phyloP scores from a whole-genome alignment of 2,329 filamentous ascomycete genomes.

The Venturia aucupariae region DNA sequence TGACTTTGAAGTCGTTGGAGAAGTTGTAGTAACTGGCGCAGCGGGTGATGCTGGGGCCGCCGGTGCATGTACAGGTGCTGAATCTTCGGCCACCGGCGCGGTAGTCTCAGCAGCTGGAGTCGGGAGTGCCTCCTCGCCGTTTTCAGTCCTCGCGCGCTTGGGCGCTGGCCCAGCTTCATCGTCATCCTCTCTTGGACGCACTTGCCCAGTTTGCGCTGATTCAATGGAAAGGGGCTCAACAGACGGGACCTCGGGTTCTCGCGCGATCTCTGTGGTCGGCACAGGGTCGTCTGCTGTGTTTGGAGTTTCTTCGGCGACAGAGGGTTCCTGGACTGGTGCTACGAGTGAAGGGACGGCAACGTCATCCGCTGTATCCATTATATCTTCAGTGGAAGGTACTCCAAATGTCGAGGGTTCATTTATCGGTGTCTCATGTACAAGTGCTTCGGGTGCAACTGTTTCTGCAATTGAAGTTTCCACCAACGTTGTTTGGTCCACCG shows the following conservation, averaged over 20 bases:
- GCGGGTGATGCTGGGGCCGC: conserved; percentile 5
- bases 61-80: conserved; percentile 10
- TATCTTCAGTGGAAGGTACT: neutral
- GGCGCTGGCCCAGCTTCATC: conserved; percentile 55
- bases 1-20: neutral
- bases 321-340: neutral
- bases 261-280: neutral
- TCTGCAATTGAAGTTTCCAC: neutral
- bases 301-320: neutral
- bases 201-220: conserved; percentile 1
- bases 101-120: conserved; percentile 27
- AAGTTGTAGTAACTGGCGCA: conserved; percentile 11
- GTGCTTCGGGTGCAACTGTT: neutral
- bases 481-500: neutral
- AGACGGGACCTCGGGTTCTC: neutral
- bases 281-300: neutral
- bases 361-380: conserved; percentile 11
- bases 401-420: neutral
- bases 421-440: neutral
- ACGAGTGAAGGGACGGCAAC: neutral
- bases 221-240: conserved; percentile 1
- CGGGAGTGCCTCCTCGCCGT: conserved; percentile 34
- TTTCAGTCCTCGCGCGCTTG: conserved; percentile 72
- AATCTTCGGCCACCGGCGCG: neutral
- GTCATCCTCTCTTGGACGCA: conserved; percentile 40